Evolutionary conservation across 768 basidiomycete genomes (phyloP).

Genomic region (Amanita subjunquillea): DNA sequence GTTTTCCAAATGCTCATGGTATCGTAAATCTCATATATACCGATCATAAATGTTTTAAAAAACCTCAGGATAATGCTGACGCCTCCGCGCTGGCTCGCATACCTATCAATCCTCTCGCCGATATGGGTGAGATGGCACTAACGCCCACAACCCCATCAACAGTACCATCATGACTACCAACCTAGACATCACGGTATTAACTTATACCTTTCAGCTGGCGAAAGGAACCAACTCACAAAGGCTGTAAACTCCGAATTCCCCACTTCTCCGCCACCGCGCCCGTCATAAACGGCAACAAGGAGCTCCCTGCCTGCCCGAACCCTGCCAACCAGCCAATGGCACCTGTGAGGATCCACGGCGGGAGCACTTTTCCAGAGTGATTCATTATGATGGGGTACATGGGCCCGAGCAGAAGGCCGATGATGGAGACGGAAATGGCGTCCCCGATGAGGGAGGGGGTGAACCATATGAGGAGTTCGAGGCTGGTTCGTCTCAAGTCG

Average conservation of each 20-base stretch:
- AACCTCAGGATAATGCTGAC: no score
- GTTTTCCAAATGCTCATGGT: no score
- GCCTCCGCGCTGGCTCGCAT: not conserved
- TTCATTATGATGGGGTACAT: conserved; percentile 73
- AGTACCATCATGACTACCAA: conserved; percentile 51
- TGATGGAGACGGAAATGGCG: conserved; percentile 51
- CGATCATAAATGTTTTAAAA: no score
- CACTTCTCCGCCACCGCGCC: conserved; percentile 55
- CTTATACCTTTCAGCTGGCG: not conserved
- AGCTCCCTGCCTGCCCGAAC: conserved; percentile 64
- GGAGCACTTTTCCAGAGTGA: conserved; percentile 52
- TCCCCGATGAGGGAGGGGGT: conserved; percentile 55
- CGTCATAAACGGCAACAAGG: conserved; percentile 63
- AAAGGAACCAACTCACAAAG: conserved; percentile 38
- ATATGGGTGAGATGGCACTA: conserved; percentile 27
- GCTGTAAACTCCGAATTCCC: conserved; percentile 52
- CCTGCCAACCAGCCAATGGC: conserved; percentile 63
- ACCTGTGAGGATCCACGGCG: conserved; percentile 55
- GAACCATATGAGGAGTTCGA: conserved; percentile 63
- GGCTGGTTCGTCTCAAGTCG: conserved; percentile 18
- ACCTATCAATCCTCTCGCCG: conserved; percentile 10
- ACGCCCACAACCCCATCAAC: conserved; percentile 45
- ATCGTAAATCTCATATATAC: no score
- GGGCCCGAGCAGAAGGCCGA: conserved; percentile 65
- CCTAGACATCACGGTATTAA: conserved; percentile 18